Percentiles rank a stretch among this genome's conserved stretches.
Conservation (phyloP, 208 protist genomes). For the Novymonas esmeraldas region DNA sequence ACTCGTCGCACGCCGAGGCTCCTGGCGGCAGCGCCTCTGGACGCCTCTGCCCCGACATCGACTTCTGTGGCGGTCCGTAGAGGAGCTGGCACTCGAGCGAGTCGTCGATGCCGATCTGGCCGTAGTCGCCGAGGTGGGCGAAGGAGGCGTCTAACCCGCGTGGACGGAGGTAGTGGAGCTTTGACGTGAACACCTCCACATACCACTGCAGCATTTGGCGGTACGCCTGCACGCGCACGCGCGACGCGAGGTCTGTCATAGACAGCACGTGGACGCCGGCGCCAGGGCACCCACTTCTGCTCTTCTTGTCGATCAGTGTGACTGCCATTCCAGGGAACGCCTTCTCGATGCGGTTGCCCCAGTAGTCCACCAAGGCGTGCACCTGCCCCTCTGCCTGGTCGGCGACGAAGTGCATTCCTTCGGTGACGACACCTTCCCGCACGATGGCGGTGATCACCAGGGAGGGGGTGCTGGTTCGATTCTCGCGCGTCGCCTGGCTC, state of each 20-base stretch:
- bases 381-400: conserved; percentile 85
- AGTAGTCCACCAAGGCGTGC: conserved; percentile 77
- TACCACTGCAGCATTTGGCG: conserved; percentile 87
- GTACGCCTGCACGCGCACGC: conserved; percentile 70
- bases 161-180: conserved; percentile 74
- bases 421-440: conserved; percentile 73
- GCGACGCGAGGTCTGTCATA: conserved; percentile 39
- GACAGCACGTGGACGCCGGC: conserved; percentile 82
- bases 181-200: conserved; percentile 70
- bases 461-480: conserved; percentile 78
- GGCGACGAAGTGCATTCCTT: conserved; percentile 84
- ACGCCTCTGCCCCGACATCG: conserved; percentile 8
- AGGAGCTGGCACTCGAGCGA: conserved; percentile 82
- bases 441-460: conserved; percentile 80
- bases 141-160: conserved; percentile 80
- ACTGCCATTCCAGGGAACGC: conserved; percentile 85
- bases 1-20: conserved; percentile 10
- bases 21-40: conserved; percentile 9
- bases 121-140: conserved; percentile 88
- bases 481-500: conserved; percentile 42
- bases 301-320: conserved; percentile 83
- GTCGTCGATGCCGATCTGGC: conserved; percentile 61
- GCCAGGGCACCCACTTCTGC: conserved; percentile 78
- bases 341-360: conserved; percentile 63
- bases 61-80: conserved; percentile 50